phyloP scores from a whole-genome alignment of 768 basidiomycete genomes.

The Podaxis rugospora region DNA sequence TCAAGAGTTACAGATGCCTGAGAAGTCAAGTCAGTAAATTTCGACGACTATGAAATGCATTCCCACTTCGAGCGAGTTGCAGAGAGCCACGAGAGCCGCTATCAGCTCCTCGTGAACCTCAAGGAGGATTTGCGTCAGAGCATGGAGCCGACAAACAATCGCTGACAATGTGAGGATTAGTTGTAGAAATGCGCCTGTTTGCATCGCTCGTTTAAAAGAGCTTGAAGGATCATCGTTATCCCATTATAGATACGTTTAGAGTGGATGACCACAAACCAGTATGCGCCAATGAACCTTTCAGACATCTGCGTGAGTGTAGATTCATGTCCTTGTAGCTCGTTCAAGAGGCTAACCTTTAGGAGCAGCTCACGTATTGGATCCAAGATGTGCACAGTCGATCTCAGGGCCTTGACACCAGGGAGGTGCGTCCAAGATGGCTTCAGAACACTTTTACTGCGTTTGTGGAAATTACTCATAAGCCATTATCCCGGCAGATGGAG shows the following conservation, averaged over 20 bases:
- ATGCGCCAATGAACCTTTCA: slow-evolving; percentile 35
- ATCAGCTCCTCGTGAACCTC: slow-evolving; percentile 27
- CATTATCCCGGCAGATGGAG: no score
- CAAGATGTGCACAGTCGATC: slow-evolving; percentile 32
- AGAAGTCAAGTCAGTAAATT: background rate
- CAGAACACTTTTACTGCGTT: slow-evolving; percentile 42
- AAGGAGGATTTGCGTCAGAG: slow-evolving; percentile 39
- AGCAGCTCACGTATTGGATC: background rate
- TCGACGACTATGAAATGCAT: no score
- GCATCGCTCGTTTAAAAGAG: slow-evolving; percentile 58
- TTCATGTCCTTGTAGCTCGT: background rate
- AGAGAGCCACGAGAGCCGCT: slow-evolving; percentile 3
- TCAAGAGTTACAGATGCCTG: background rate
- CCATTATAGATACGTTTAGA: background rate
- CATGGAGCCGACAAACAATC: slow-evolving; percentile 53
- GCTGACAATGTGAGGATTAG: slow-evolving; percentile 59
- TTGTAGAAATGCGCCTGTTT: slow-evolving; percentile 70
- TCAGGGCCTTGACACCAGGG: slow-evolving; percentile 33
- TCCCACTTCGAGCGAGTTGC: slow-evolving; percentile 2
- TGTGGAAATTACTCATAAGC: background rate
- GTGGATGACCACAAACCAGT: slow-evolving; percentile 37
- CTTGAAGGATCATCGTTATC: slow-evolving; percentile 28
- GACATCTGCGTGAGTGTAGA: slow-evolving; percentile 17
- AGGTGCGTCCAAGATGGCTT: slow-evolving; percentile 64
- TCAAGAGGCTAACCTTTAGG: background rate